Evolutionary conservation across 169 alveolate species (phyloP), one percentile per base, ranked within the genome.

Genomic region (Plasmodium malariae): DNA sequence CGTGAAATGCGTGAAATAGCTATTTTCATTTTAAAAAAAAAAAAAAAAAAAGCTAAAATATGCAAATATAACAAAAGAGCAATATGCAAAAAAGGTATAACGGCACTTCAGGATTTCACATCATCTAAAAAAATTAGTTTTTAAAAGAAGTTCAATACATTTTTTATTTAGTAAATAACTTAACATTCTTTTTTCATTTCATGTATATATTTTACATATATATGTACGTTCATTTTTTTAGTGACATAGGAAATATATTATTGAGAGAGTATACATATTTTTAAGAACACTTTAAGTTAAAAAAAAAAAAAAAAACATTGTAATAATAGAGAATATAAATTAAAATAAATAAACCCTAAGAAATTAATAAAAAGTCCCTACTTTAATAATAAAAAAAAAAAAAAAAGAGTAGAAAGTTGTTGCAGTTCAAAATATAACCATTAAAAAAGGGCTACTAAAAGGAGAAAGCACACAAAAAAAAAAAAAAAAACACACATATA

Each of bases 341-440:
- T 55, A 55, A 55, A 55, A 55, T 2, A n/a, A 21, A 14, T 21
- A 55, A 21, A 55, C 65, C 21, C 30, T 55, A 55, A 55, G 7
- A 55, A 55, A 21, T 55, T 55, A 55, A 19, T 17, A 55, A 7
- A 55, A 55, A n/a, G 19, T 17, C n/a, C 3, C 17, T 21, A 48
- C n/a, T 48, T 48, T 14, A 48, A 48, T 48, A 45, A n/a, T 54
- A 55, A 55, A 21, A n/a, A 55, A 55, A 55, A 55, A 55, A n/a
- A 55, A 55, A 55, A 55, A n/a, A 17, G 12, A 48, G n/a, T 48
- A 48, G 24, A n/a, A 3, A 7, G 0, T 48, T 48, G n/a, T 14
- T 14, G n/a, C n/a, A 48, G n/a, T n/a, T 14, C 32, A 55, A 55
- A 55, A 55, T 11, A 55, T 55, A 17, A n/a, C 7, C 17, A n/a